Base-by-base conservation (phyloP, 371 early-diverging fungal genomes). In the Cokeromyces recurvatus region DNA sequence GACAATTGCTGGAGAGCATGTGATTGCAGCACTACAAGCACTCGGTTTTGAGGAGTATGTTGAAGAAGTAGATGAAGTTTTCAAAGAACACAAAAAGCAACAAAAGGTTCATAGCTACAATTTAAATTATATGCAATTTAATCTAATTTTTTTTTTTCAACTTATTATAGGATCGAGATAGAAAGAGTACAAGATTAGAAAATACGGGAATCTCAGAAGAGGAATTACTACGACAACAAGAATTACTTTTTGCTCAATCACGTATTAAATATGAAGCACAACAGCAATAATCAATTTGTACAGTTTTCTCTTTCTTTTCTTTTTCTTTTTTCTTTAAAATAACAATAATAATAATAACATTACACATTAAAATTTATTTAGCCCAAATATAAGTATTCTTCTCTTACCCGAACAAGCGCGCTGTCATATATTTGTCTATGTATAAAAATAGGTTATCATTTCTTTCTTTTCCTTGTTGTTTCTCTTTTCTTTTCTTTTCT, bases 1-100 rank as follows among this genome's bases (percentile, higher is more conserved):
- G 75, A 99, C 99, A 3, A 99, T 99, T 50, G 90, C 92, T 0
- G 93, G 94, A 21, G 98, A 99, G 55, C 99, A 99, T 67, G 91
- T 99, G 4, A 77, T 95, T 27, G 58, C 85, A 5, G 95, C 99
- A 4, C 71, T 99, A 32, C 81, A 89, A 66, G 88, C 83, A 10
- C 81, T 96, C 17, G 99, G 97, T 0, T 98, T 95, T 71, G 95
- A 90, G 29, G 87, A 86, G 20, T 99, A 94, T 63, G 76, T 96
- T 4, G 73, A 78, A 29, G 91, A 95, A 53, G 91, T 97, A 22
- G 80, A 90, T 51, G 92, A 85, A 45, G 93, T 91, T 3, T 86
- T 86, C 38, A 82, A 87, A 41, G 97, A 98, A 38, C 93, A 97
- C 66, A 84, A 89, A 47, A 87, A 91, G 49, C 78, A 84, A 55